Conservation (phyloP, 1,284 basidiomycete species). For the Neolentinus lepideus region DNA sequence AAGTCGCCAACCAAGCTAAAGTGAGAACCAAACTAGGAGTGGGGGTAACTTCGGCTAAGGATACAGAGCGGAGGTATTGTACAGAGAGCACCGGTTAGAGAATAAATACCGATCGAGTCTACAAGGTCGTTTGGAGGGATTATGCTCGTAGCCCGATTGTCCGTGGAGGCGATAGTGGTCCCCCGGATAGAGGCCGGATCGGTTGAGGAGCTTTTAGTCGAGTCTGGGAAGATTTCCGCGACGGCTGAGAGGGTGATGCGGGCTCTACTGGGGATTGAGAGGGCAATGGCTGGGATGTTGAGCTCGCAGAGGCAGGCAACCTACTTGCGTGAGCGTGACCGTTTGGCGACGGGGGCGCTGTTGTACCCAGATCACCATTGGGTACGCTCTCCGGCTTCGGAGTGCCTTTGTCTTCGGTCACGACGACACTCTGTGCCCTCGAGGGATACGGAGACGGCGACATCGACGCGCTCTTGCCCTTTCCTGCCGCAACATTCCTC, state of each 20-base stretch:
- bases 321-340: too few species aligned
- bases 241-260: not conserved
- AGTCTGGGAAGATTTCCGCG: not conserved
- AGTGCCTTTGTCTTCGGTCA: not conserved
- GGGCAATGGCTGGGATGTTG: not conserved
- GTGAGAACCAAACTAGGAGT: not conserved
- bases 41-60: not conserved
- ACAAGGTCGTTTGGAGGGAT: too few species aligned
- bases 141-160: conserved; percentile 17
- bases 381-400: not conserved
- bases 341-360: too few species aligned
- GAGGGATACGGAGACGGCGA: conserved; percentile 4
- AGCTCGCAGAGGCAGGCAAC: too few species aligned
- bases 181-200: not conserved
- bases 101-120: not conserved
- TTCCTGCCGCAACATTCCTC: conserved; percentile 45
- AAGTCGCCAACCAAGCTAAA: not conserved
- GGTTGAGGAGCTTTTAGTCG: conserved; percentile 1
- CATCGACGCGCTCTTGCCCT: conserved; percentile 24
- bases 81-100: not conserved
- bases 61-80: not conserved
- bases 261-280: not conserved
- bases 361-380: too few species aligned
- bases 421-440: not conserved
- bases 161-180: conserved; percentile 12